Conservation (phyloP, 2,329 filamentous ascomycete genomes). For the Emergomyces pasteurianus region DNA sequence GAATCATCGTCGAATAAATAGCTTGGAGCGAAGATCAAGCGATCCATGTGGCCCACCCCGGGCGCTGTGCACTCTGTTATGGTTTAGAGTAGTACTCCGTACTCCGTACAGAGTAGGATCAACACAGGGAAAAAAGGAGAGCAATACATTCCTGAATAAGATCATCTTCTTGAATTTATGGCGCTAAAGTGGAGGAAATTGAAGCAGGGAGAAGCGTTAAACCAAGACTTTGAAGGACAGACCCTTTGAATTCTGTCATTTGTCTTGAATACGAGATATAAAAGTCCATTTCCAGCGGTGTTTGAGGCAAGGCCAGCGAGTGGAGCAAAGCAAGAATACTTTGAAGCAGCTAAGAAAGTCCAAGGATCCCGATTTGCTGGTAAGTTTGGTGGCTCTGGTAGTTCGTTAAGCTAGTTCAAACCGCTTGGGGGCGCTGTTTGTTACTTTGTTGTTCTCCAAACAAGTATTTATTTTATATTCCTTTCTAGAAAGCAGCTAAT, state of each 20-base stretch:
- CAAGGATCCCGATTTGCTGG: neutral
- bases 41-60: neutral
- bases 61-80: neutral
- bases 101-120: no score
- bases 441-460: neutral
- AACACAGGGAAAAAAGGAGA: neutral
- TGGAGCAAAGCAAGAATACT: neutral
- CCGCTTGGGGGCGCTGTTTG: neutral
- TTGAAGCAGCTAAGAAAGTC: neutral
- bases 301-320: neutral
- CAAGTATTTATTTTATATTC: neutral
- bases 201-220: neutral
- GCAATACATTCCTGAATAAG: no score
- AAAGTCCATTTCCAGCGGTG: neutral
- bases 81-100: no score
- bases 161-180: no score
- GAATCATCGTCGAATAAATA: neutral
- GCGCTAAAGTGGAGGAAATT: neutral
- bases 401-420: neutral
- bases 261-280: neutral
- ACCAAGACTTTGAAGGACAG: neutral
- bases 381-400: neutral
- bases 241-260: neutral
- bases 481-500: no score
- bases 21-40: neutral